Evolutionary conservation across 208 protist species (phyloP).

Genomic region (Trypanosoma platydactyli): DNA sequence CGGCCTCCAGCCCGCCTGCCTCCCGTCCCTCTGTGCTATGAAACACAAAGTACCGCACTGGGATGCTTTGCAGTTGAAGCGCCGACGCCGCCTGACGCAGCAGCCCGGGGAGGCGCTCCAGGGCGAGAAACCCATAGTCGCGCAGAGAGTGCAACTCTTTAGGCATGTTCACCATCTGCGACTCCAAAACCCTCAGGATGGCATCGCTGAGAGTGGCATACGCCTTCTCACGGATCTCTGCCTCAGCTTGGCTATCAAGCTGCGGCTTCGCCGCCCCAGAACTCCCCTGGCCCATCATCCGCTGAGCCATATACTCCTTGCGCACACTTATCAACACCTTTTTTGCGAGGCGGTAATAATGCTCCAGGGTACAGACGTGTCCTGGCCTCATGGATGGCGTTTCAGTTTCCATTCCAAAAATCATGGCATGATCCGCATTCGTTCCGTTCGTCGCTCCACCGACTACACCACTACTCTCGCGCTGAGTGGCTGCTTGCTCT

Average conservation of each 20-base stretch:
- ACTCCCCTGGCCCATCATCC: slow-evolving; percentile 10
- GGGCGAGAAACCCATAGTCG: slow-evolving; percentile 66
- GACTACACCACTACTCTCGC: slow-evolving; percentile 3
- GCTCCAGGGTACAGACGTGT: slow-evolving; percentile 75
- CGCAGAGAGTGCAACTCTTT: slow-evolving; percentile 49
- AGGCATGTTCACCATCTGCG: slow-evolving; percentile 42
- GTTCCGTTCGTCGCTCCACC: background rate
- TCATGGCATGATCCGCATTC: slow-evolving; percentile 3
- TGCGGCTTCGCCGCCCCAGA: slow-evolving; percentile 1
- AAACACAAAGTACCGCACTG: slow-evolving; percentile 82
- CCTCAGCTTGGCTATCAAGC: slow-evolving; percentile 56
- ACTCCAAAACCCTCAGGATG: slow-evolving; percentile 61
- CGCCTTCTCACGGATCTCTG: slow-evolving; percentile 61
- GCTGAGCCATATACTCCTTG: slow-evolving; percentile 40
- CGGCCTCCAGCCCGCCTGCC: background rate
- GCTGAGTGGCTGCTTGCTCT: slow-evolving; percentile 51
- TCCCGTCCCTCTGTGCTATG: slow-evolving; percentile 62
- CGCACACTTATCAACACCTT: slow-evolving; percentile 72
- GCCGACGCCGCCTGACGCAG: slow-evolving; percentile 52
- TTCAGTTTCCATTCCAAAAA: slow-evolving; percentile 12
- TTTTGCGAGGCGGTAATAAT: slow-evolving; percentile 63
- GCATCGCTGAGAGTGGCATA: slow-evolving; percentile 66
- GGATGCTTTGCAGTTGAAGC: slow-evolving; percentile 64
- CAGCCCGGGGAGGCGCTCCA: slow-evolving; percentile 66
- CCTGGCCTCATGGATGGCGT: slow-evolving; percentile 34